Percentiles rank a stretch among this genome's conserved stretches.
Conservation (phyloP, 169 alveolate genomes). For the Cryptosporidium ryanae region DNA sequence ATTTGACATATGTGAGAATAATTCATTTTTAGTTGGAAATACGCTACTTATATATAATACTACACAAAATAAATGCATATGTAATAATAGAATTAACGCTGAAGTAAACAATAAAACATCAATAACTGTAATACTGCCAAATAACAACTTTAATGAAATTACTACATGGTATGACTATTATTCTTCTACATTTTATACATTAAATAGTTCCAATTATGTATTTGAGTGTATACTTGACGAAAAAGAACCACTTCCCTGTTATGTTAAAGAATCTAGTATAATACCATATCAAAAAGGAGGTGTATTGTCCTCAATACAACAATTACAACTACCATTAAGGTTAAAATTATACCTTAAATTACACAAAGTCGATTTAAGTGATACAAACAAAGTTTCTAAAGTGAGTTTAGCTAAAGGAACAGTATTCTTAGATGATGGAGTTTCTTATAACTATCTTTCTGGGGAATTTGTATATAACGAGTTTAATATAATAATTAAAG, state of each 20-base stretch:
- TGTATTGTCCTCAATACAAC: constrained; percentile 57
- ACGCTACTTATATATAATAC: constrained; percentile 17
- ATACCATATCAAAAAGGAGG: constrained; percentile 51
- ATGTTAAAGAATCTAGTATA: constrained; percentile 36
- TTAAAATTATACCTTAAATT: constrained; percentile 24
- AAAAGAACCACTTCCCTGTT: constrained; percentile 28
- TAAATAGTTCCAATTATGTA: constrained; percentile 2
- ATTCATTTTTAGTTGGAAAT: constrained; percentile 35
- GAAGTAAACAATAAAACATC: not conserved
- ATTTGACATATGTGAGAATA: constrained; percentile 20
- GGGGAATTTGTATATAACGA: constrained; percentile 47
- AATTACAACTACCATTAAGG: constrained; percentile 7
- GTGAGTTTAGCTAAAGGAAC: constrained; percentile 35
- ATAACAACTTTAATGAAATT: not conserved
- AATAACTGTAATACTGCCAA: constrained; percentile 18
- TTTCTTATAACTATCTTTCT: constrained; percentile 51
- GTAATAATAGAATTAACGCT: not conserved
- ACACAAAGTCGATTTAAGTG: not conserved
- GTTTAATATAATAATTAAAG: constrained; percentile 12
- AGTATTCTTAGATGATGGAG: constrained; percentile 58
- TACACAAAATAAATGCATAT: constrained; percentile 25
- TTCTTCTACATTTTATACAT: constrained; percentile 5
- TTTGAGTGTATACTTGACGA: constrained; percentile 11
- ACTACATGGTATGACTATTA: constrained; percentile 66
- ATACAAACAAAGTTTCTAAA: not conserved